A percentile compares a stretch with the other conserved stretches of the same genome.
phyloP scores from a whole-genome alignment of 2,329 filamentous ascomycete species.

The Aspergillus floridensis region DNA sequence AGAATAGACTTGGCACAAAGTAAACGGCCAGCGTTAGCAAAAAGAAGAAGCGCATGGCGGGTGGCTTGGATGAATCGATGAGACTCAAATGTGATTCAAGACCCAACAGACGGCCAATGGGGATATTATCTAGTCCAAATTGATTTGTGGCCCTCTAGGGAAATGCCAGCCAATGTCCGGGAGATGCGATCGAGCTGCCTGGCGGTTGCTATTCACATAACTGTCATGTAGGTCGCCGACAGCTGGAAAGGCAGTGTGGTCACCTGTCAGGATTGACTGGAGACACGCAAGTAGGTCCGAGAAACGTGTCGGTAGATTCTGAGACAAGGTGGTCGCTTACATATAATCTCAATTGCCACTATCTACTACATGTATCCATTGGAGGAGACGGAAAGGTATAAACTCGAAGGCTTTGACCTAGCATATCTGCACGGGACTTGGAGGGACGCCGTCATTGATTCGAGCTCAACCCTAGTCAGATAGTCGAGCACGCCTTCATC shows the following conservation, averaged over 20 bases:
- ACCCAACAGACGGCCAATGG: background rate
- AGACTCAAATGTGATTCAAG: background rate
- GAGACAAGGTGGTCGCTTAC: background rate
- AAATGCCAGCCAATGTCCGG: background rate
- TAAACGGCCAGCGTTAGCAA: constrained; percentile 13
- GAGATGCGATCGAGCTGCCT: constrained; percentile 3
- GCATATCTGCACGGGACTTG: constrained; percentile 6
- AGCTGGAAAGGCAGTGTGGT: background rate
- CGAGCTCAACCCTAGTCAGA: constrained; percentile 2
- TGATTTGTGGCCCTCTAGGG: constrained; percentile 1
- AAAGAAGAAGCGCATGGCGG: constrained; percentile 17
- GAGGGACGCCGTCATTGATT: constrained; percentile 3
- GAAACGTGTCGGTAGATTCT: constrained; percentile 16
- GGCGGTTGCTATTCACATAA: constrained; percentile 10
- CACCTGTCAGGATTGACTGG: background rate
- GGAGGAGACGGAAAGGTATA: background rate
- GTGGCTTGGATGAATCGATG: background rate
- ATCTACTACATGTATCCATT: constrained; percentile 12
- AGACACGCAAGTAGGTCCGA: constrained; percentile 5
- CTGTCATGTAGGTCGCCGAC: constrained; percentile 4
- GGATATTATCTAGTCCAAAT: background rate
- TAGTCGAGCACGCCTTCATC: constrained; percentile 8
- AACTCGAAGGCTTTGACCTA: background rate
- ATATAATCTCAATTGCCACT: constrained; percentile 10
- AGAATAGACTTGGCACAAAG: constrained; percentile 9